Conservation (phyloP, 139 green algal genomes). For the Chlorella sp. region DNA sequence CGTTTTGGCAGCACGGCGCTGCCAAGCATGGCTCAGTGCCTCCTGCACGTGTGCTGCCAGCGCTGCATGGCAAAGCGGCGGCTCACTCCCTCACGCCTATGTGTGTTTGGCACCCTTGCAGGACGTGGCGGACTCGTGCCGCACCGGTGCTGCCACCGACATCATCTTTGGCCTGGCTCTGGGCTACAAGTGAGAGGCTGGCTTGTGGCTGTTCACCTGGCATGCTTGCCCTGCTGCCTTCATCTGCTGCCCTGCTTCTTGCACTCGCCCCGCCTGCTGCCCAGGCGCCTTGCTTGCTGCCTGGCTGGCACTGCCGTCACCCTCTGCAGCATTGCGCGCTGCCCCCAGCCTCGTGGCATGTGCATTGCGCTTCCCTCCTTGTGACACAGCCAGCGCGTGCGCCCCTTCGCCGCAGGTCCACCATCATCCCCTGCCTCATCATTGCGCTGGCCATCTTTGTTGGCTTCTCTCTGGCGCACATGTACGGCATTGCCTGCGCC, state of each 20-base stretch:
- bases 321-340: too few species aligned
- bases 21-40: background rate
- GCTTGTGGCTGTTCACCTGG: too few species aligned
- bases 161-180: slow-evolving; percentile 99
- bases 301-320: too few species aligned
- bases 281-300: too few species aligned
- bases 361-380: too few species aligned
- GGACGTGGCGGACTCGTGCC: slow-evolving; percentile 95
- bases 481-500: slow-evolving; percentile 97
- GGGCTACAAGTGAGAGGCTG: slow-evolving; percentile 94
- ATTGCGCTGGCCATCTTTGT: slow-evolving; percentile 92
- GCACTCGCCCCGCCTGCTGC: too few species aligned
- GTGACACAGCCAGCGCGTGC: too few species aligned
- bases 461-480: slow-evolving; percentile 75
- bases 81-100: background rate
- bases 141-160: slow-evolving; percentile 95
- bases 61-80: background rate
- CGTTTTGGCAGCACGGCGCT: background rate
- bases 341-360: too few species aligned
- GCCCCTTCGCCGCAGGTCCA: too few species aligned
- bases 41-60: too few species aligned
- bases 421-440: slow-evolving; percentile 91
- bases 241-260: too few species aligned
- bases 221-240: too few species aligned
- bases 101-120: slow-evolving; percentile 39